phyloP scores from a whole-genome alignment of 108 stramenopile species.

The Cyclostephanos invisitatus region DNA sequence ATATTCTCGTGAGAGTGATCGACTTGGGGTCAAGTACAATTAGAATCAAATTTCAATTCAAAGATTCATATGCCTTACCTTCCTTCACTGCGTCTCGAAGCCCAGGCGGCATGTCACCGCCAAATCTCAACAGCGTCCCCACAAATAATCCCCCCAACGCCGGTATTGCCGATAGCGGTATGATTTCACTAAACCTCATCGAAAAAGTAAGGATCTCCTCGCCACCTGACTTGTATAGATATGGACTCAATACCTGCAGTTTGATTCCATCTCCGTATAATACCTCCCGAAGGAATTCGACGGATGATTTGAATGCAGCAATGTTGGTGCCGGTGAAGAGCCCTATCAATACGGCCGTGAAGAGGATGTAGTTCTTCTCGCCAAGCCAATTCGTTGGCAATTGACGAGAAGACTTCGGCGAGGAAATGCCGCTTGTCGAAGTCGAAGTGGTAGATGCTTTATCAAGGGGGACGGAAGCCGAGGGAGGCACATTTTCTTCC shows the following conservation, averaged over 20 bases:
- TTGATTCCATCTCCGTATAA: slow-evolving; percentile 49
- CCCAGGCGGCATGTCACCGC: slow-evolving; percentile 70
- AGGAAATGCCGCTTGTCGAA: not conserved
- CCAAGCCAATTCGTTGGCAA: slow-evolving; percentile 49
- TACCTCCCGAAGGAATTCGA: slow-evolving; percentile 57
- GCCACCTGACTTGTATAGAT: slow-evolving; percentile 11
- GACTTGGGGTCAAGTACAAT: not conserved
- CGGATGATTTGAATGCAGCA: slow-evolving; percentile 71
- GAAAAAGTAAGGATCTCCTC: not conserved
- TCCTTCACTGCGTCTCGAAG: slow-evolving; percentile 66
- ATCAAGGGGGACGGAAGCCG: not conserved
- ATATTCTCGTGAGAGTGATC: not conserved
- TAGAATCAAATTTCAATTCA: not conserved
- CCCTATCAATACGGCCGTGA: slow-evolving; percentile 67
- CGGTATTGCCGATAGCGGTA: slow-evolving; percentile 55
- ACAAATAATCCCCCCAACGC: slow-evolving; percentile 61
- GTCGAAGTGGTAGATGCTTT: not conserved
- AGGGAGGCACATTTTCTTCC: not conserved
- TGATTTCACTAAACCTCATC: slow-evolving; percentile 18
- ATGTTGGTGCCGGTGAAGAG: slow-evolving; percentile 61
- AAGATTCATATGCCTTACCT: slow-evolving; percentile 16
- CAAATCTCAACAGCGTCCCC: slow-evolving; percentile 31
- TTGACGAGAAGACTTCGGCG: slow-evolving; percentile 1
- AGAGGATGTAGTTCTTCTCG: slow-evolving; percentile 49
- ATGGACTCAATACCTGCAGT: slow-evolving; percentile 13